Conservation (phyloP, 768 basidiomycete species). For the Suillus americanus region DNA sequence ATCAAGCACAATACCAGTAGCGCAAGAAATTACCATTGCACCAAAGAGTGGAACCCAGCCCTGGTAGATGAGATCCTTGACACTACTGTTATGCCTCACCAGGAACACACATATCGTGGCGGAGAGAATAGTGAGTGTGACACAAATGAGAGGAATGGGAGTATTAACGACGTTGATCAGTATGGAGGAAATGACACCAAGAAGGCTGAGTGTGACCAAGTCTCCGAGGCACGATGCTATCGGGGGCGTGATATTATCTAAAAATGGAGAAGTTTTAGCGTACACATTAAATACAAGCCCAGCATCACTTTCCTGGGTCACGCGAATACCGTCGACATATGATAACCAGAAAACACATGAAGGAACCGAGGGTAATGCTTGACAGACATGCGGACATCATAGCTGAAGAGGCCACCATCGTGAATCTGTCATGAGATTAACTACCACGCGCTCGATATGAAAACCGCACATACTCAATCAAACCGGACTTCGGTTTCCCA, state of each 20-base stretch:
- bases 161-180: constrained; percentile 69
- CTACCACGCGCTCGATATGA: constrained; percentile 1
- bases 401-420: constrained; percentile 72
- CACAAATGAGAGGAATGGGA: constrained; percentile 56
- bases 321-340: constrained; percentile 70
- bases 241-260: constrained; percentile 95
- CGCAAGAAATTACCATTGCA: constrained; percentile 87
- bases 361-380: constrained; percentile 79
- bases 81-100: constrained; percentile 65
- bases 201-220: constrained; percentile 81
- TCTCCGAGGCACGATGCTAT: constrained; percentile 93
- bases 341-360: constrained; percentile 87
- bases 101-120: constrained; percentile 51
- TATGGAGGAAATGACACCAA: constrained; percentile 72
- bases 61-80: constrained; percentile 69
- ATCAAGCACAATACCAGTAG: constrained; percentile 90
- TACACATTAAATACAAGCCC: not conserved
- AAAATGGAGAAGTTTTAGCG: not conserved
- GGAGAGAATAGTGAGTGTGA: constrained; percentile 48
- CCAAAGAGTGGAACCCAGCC: constrained; percentile 91
- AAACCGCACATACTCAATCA: constrained; percentile 35
- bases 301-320: constrained; percentile 69
- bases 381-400: constrained; percentile 83
- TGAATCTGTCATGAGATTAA: constrained; percentile 48
- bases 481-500: constrained; percentile 35